Conservation (phyloP, 352 stramenopile genomes). For the Phytophthora palmivora region DNA sequence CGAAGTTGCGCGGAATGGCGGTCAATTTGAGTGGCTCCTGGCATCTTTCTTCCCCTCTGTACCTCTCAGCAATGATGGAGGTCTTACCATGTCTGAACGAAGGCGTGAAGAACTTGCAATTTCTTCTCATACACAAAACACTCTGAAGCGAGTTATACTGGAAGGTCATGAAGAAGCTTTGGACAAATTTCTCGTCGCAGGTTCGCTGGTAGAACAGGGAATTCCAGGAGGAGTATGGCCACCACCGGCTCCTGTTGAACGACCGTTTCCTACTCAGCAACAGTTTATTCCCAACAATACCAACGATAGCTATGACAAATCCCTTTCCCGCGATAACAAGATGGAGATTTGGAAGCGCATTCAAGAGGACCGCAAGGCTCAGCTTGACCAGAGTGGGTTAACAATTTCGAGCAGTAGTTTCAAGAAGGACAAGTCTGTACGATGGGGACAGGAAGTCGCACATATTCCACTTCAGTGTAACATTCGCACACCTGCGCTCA, state of each 20-base stretch:
- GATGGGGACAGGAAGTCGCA: conserved; percentile 15
- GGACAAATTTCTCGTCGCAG: conserved; percentile 25
- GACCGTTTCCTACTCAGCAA: conserved; percentile 1
- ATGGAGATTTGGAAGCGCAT: conserved; percentile 75
- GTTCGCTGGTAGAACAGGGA: background rate
- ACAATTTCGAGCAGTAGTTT: conserved; percentile 7
- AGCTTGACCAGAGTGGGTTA: conserved; percentile 18
- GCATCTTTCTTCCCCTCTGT: conserved; percentile 50
- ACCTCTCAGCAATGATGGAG: conserved; percentile 29
- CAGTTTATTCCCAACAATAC: background rate
- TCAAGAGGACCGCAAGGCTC: conserved; percentile 50
- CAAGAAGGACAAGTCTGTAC: conserved; percentile 14
- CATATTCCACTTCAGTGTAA: conserved; percentile 4
- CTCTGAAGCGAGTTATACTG: conserved; percentile 25
- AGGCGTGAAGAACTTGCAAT: conserved; percentile 17
- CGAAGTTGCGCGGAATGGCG: conserved; percentile 40
- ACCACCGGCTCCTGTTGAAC: conserved; percentile 1
- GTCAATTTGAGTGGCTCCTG: conserved; percentile 50
- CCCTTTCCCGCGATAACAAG: conserved; percentile 59
- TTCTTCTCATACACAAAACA: conserved; percentile 7
- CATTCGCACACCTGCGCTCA: conserved; percentile 21
- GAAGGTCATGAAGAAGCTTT: conserved; percentile 30
- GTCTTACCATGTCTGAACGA: conserved; percentile 21
- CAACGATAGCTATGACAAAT: conserved; percentile 13
- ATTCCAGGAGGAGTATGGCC: background rate